phyloP scores from a whole-genome alignment of 1,139 yeast genomes.

The Kodamaea alishanica region DNA sequence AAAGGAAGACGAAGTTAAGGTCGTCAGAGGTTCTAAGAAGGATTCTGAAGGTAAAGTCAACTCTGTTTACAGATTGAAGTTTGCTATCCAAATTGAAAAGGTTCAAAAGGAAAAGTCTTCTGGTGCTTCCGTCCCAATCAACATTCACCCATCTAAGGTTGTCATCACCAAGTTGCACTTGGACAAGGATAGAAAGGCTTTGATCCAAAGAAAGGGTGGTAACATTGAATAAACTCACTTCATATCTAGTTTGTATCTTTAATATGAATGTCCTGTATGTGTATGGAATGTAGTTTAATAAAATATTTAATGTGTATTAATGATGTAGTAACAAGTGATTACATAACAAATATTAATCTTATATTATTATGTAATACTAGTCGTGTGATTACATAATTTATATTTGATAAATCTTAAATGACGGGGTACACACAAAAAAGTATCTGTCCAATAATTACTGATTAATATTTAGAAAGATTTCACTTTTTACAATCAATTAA shows the following conservation, averaged over 20 bases:
- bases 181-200: slow-evolving; percentile 98
- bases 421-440: too few relatives aligned
- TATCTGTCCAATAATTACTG: too few relatives aligned
- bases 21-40: slow-evolving; percentile 98
- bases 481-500: neutral
- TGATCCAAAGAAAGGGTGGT: slow-evolving; percentile 93
- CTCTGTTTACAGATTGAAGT: slow-evolving; percentile 99
- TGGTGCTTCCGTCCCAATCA: slow-evolving; percentile 97
- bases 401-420: too few relatives aligned
- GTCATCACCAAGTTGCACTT: slow-evolving; percentile 97
- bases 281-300: slow-evolving; percentile 1
- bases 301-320: slow-evolving; percentile 8
- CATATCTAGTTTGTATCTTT: slow-evolving; percentile 16
- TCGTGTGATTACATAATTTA: too few relatives aligned
- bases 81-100: slow-evolving; percentile 94
- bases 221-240: slow-evolving; percentile 25
- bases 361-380: too few relatives aligned
- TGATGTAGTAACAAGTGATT: too few relatives aligned
- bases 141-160: slow-evolving; percentile 98
- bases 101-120: slow-evolving; percentile 96
- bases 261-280: slow-evolving; percentile 20
- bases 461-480: too few relatives aligned
- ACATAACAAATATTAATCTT: too few relatives aligned
- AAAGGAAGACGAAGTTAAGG: slow-evolving; percentile 93
- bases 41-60: slow-evolving; percentile 99